Evolutionary conservation across 2,329 filamentous ascomycete species (phyloP).

Genomic region (Epichloe hybrida): DNA sequence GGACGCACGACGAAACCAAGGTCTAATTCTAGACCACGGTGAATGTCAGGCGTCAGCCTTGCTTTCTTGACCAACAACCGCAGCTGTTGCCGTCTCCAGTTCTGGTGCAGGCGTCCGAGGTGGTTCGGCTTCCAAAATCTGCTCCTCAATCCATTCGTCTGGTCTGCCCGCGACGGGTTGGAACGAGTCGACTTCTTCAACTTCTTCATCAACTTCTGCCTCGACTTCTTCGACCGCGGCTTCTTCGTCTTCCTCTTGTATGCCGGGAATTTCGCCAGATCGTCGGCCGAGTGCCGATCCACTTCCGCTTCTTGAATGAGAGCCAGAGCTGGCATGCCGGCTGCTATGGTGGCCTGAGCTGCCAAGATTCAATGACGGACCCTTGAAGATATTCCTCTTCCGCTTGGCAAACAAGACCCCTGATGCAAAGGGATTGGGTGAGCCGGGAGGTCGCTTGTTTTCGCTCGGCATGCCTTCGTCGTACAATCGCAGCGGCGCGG

Average conservation of each 20-base stretch:
- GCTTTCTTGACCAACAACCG: background rate
- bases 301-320: conserved; percentile 46
- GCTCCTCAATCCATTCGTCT: conserved; percentile 32
- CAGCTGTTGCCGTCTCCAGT: background rate
- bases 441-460: conserved; percentile 27
- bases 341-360: conserved; percentile 20
- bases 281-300: conserved; percentile 48
- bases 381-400: conserved; percentile 73
- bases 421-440: conserved; percentile 44
- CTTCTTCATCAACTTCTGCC: conserved; percentile 29
- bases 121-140: conserved; percentile 26
- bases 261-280: conserved; percentile 58
- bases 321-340: conserved; percentile 25
- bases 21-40: no score
- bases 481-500: conserved; percentile 37
- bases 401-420: conserved; percentile 68
- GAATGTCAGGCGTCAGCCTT: background rate
- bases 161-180: conserved; percentile 33
- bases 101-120: no score
- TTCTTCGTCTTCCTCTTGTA: conserved; percentile 51
- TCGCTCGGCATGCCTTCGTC: conserved; percentile 43
- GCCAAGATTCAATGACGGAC: conserved; percentile 51
- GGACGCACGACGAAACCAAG: no score
- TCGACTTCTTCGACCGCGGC: conserved; percentile 26
- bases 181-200: conserved; percentile 48